These are phyloP conservation scores for Salvia hispanica DNA, from an alignment of 257 asterid species.

Conservation along the genomic window DNA sequence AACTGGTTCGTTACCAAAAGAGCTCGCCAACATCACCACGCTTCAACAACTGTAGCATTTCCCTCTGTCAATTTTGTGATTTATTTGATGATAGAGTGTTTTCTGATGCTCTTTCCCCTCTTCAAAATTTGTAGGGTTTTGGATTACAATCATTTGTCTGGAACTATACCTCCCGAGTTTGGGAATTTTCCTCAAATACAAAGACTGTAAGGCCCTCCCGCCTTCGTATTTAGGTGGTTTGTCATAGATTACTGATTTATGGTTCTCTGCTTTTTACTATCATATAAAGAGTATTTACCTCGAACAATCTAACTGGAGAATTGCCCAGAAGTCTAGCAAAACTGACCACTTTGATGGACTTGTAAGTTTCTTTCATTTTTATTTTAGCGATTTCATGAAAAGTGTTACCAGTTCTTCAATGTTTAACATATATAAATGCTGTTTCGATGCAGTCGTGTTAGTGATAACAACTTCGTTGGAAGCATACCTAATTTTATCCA, in stretches of 20 bases:
- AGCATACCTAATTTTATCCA: no score
- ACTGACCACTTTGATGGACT: conserved; percentile 55
- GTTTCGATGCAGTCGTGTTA: no score
- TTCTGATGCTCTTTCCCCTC: neutral
- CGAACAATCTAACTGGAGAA: conserved; percentile 70
- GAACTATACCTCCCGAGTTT: conserved; percentile 68
- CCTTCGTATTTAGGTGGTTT: neutral
- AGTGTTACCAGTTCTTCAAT: no score
- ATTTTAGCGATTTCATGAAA: neutral
- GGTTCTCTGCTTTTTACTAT: conserved; percentile 3
- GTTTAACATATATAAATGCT: no score
- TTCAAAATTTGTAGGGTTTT: conserved; percentile 38
- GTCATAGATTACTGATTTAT: neutral
- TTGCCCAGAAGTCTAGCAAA: conserved; percentile 57
- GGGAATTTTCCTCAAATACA: conserved; percentile 52
- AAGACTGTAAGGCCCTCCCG: conserved; percentile 46
- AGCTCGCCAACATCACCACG: no score
- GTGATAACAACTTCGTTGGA: no score
- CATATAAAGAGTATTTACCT: conserved; percentile 44
- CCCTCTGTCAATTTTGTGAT: neutral
- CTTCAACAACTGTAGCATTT: no score
- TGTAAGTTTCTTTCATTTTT: conserved; percentile 45
- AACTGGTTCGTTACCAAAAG: no score
- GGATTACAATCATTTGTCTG: conserved; percentile 68
- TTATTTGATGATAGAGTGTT: neutral